A percentile compares a stretch with the other conserved stretches of the same genome.
Evolutionary conservation across 495 filamentous ascomycete genomes (phyloP).

Genomic region (Stereocaulon alpinum): DNA sequence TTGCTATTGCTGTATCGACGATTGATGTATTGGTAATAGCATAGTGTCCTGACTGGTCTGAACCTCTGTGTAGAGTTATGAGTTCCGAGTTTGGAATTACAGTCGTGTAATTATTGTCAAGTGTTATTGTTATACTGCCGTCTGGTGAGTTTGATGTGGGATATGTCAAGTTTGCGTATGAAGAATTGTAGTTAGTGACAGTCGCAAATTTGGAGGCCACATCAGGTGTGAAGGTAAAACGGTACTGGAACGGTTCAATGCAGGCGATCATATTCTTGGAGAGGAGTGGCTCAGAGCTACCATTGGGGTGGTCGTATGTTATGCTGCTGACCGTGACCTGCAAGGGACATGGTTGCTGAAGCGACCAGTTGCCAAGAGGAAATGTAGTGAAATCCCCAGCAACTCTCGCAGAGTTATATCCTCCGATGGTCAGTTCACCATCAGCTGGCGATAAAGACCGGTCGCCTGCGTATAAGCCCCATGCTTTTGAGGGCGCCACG

Average conservation of each 20-base stretch:
- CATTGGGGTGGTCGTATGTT: background rate
- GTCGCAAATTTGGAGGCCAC: constrained; percentile 4
- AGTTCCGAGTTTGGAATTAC: background rate
- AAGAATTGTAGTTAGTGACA: background rate
- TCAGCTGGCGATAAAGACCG: constrained; percentile 8
- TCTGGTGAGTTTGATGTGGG: background rate
- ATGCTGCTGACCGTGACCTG: background rate
- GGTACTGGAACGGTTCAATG: constrained; percentile 4
- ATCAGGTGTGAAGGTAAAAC: constrained; percentile 4
- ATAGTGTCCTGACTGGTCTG: background rate
- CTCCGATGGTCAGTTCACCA: background rate
- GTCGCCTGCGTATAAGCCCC: background rate
- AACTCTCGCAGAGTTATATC: background rate
- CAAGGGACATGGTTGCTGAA: background rate
- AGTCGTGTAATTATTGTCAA: background rate
- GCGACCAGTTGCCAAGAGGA: background rate
- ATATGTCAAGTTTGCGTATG: background rate
- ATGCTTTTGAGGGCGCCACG: constrained; percentile 3
- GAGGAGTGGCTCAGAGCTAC: background rate
- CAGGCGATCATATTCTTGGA: constrained; percentile 1
- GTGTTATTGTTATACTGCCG: background rate
- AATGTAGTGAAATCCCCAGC: background rate
- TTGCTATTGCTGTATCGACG: background rate
- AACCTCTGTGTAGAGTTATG: background rate
- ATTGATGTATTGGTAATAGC: background rate